Base-by-base conservation (phyloP, 768 basidiomycete genomes). In the Holtermanniella nyarrowii region DNA sequence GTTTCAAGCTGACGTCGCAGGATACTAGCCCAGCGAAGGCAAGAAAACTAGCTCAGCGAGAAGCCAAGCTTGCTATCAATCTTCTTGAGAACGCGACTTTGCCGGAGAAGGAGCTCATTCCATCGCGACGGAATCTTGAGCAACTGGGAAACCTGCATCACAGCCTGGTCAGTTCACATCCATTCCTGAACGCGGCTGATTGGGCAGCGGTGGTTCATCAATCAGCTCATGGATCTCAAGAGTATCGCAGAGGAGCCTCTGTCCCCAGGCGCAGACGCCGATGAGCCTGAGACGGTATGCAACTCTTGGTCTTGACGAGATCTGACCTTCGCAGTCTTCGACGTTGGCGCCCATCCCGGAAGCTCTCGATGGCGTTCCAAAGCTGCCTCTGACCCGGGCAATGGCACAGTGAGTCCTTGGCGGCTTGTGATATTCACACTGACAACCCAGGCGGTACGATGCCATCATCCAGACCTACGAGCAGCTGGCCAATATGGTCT, bases 361-460 rank as follows among this genome's bases (percentile, higher is more conserved):
- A 11, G 56, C 71, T 16, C 59, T 75, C 10, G 68, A 76, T 24
- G 79, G 81, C 16, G 75, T 76, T 20, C 73, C 89, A 24, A 76
- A 74, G 50, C 75, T 96, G 3, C 86, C 88, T 3, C 75, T 96
- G 26, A 90, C 89, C 1, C 76, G 75, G 42, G 90, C 91, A 54
- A 96, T 93, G 90, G 77, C 83, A 14, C 67, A 90, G 91, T 91
- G 60, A 59, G 88, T 72, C n/a, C n/a, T n/a, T n/a, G n/a, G n/a
- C n/a, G n/a, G n/a, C n/a, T 7, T 12, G 3, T 22, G 16, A 4
- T 14, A 16, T 23, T 46, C 24, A 5, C 14, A 40, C 20, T 39
- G 37, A 39, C 4, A 18, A 22, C 21, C 11, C 58, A 93, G 93
- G 54, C 88, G 89, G 25, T 95, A 89, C 72, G 84, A 91, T 66